These are phyloP conservation scores for Naganishia vaughanmartiniae DNA, from an alignment of 768 basidiomycete genomes.

Conservation along the genomic window DNA sequence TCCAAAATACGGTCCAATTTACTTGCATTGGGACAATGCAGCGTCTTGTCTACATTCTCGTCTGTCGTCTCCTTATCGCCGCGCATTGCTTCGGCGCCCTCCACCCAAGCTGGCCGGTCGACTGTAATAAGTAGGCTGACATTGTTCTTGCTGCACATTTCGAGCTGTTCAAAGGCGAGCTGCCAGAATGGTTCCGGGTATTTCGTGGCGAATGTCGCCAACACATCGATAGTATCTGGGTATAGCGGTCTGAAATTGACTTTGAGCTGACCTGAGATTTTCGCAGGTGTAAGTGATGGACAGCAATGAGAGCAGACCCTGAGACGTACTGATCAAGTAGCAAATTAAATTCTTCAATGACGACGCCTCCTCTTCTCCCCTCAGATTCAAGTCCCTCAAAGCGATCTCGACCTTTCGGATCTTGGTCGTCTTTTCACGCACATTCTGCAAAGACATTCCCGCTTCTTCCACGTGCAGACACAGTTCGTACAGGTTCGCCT, in stretches of 20 bases:
- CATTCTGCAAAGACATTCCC: slow-evolving; percentile 71
- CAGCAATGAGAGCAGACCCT: background rate
- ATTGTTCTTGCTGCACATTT: slow-evolving; percentile 41
- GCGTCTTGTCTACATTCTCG: slow-evolving; percentile 42
- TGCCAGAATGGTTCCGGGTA: slow-evolving; percentile 73
- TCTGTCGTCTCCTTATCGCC: slow-evolving; percentile 37
- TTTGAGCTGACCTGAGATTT: slow-evolving; percentile 74
- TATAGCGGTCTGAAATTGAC: slow-evolving; percentile 89
- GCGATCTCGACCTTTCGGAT: slow-evolving; percentile 59
- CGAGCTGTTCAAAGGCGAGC: slow-evolving; percentile 65
- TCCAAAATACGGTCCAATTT: slow-evolving; percentile 35
- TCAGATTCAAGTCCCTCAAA: slow-evolving; percentile 48
- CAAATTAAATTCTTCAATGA: slow-evolving; percentile 64
- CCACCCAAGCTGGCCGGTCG: slow-evolving; percentile 36
- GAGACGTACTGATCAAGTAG: slow-evolving; percentile 68
- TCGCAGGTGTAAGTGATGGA: background rate
- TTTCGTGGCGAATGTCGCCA: slow-evolving; percentile 59
- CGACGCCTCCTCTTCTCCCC: slow-evolving; percentile 56
- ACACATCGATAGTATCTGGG: slow-evolving; percentile 70
- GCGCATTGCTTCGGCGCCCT: slow-evolving; percentile 20
- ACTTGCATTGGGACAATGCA: slow-evolving; percentile 48
- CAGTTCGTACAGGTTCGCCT: slow-evolving; percentile 37
- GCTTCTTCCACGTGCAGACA: slow-evolving; percentile 80
- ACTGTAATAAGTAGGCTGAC: slow-evolving; percentile 29
- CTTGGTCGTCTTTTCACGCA: slow-evolving; percentile 76